Conservation (phyloP, 139 green algal species). For the Picochlorum sp. region DNA sequence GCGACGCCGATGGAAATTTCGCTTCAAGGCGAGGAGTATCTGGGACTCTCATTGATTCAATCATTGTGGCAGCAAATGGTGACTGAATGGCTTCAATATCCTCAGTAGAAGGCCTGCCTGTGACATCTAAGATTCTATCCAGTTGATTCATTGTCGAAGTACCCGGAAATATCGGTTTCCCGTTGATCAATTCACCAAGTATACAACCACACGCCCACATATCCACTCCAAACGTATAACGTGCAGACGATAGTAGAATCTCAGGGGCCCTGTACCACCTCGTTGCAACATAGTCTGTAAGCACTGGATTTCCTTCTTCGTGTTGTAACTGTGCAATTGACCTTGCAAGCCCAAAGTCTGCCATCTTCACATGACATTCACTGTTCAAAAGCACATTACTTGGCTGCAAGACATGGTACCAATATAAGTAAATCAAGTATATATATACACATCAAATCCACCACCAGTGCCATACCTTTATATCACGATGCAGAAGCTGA, state of each 20-base stretch:
- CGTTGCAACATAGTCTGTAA: constrained; percentile 99
- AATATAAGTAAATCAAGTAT: neutral
- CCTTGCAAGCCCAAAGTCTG: constrained; percentile 89
- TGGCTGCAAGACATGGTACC: constrained; percentile 31
- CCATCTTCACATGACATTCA: constrained; percentile 95
- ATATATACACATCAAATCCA: constrained; percentile 12
- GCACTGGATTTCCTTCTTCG: constrained; percentile 47
- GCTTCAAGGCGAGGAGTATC: constrained; percentile 39
- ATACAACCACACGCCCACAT: constrained; percentile 98
- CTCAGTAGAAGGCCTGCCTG: constrained; percentile 37
- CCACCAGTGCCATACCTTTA: constrained; percentile 54
- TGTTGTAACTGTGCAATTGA: constrained; percentile 50
- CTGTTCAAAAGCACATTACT: constrained; percentile 96
- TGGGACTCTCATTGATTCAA: constrained; percentile 62
- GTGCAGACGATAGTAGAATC: constrained; percentile 85
- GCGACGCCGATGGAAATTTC: constrained; percentile 65
- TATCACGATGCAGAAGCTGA: constrained; percentile 90
- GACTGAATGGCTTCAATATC: constrained; percentile 80
- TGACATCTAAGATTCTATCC: constrained; percentile 77
- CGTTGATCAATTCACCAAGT: constrained; percentile 86
- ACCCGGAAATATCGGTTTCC: constrained; percentile 86
- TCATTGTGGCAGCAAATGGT: constrained; percentile 85
- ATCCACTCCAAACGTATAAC: constrained; percentile 96
- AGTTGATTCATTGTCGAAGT: constrained; percentile 94
- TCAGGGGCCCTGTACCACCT: constrained; percentile 93